Evolutionary conservation across 164 flowering plant species (phyloP).

Genomic region (Annona cherimola): DNA sequence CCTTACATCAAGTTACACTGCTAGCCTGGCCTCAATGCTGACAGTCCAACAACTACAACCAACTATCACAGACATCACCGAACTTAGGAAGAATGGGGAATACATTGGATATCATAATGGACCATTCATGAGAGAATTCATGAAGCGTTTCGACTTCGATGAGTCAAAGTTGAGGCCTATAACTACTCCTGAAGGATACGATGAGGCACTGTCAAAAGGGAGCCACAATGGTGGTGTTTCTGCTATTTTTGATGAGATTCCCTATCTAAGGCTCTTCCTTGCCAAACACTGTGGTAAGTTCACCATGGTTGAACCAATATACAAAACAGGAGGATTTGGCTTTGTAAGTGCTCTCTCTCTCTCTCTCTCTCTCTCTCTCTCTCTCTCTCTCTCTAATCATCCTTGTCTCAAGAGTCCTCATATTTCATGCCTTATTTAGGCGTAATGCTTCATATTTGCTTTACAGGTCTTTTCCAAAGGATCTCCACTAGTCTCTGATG

Average conservation of each 20-base stretch:
- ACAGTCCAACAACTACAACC: conserved; percentile 43
- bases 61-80: conserved; percentile 22
- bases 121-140: conserved; percentile 25
- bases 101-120: conserved; percentile 39
- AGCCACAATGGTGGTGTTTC: conserved; percentile 21
- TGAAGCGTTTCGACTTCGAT: conserved; percentile 4
- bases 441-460: background rate
- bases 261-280: conserved; percentile 21
- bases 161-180: conserved; percentile 17
- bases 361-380: conserved; percentile 6
- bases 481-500: conserved; percentile 32
- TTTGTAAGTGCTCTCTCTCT: conserved; percentile 22
- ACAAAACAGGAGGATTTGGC: conserved; percentile 27
- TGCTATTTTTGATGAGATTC: conserved; percentile 27
- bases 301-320: conserved; percentile 14
- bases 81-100: conserved; percentile 24
- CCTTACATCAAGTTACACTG: conserved; percentile 41
- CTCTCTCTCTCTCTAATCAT: conserved; percentile 8
- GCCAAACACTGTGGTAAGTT: conserved; percentile 16
- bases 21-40: conserved; percentile 47
- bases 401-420: background rate
- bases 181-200: conserved; percentile 18
- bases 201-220: conserved; percentile 20
- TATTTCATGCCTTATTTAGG: background rate
- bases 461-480: conserved; percentile 33